Percentiles rank a stretch among this genome's conserved stretches.
These are phyloP conservation scores for Bipolaris zeicola DNA, from an alignment of 2,329 filamentous ascomycete species.

Conservation along the genomic window DNA sequence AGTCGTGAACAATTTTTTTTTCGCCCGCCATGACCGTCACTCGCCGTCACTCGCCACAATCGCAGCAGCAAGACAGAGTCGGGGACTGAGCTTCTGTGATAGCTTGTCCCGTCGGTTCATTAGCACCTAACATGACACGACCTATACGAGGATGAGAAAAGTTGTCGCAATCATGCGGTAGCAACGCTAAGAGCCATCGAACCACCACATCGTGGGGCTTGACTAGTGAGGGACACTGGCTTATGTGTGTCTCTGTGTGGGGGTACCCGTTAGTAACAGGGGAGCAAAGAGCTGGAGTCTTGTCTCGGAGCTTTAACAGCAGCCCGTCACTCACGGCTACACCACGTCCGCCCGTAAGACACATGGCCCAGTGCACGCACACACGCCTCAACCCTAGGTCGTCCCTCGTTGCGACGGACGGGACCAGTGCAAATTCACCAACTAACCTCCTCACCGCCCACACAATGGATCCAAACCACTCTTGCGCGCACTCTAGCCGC, in stretches of 20 bases:
- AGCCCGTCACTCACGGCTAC: not conserved
- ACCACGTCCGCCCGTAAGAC: not conserved
- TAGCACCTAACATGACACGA: not conserved
- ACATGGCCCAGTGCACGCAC: not conserved
- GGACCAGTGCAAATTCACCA: not conserved
- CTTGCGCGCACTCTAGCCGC: not conserved
- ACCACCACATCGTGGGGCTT: not conserved
- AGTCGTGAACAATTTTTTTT: not conserved
- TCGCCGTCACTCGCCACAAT: not conserved
- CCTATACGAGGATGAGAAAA: not conserved
- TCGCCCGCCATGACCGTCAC: not conserved
- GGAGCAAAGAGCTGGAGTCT: conserved; percentile 2
- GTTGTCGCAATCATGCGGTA: not conserved
- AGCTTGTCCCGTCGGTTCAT: not conserved
- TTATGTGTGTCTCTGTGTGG: not conserved
- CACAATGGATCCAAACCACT: not conserved
- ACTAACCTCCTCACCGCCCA: not conserved
- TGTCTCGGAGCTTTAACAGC: not conserved
- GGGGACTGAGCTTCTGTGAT: not conserved
- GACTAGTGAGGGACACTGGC: not conserved
- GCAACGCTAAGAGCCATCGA: not conserved
- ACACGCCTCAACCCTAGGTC: not conserved
- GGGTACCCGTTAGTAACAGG: not conserved
- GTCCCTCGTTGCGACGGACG: not conserved
- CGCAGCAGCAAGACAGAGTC: too few species aligned